phyloP scores from a whole-genome alignment of 2,329 filamentous ascomycete genomes.

The Stachybotrys elegans region DNA sequence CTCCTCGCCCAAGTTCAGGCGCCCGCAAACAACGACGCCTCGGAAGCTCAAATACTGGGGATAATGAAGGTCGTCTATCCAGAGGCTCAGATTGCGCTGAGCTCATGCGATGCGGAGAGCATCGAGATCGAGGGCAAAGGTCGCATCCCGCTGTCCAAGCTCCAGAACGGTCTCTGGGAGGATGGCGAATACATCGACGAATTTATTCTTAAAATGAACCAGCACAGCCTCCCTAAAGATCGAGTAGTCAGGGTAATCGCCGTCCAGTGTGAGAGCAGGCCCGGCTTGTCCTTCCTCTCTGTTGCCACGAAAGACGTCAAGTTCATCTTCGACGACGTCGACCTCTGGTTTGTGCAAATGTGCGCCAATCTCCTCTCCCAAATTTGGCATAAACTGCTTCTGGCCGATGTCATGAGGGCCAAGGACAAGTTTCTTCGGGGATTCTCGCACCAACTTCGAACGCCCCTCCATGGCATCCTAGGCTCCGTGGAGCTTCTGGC shows the following conservation, averaged over 20 bases:
- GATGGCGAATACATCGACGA: constrained; percentile 33
- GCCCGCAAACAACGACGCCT: constrained; percentile 12
- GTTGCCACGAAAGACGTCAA: constrained; percentile 36
- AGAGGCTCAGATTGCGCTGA: constrained; percentile 20
- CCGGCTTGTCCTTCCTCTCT: constrained; percentile 26
- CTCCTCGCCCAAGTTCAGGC: constrained; percentile 21
- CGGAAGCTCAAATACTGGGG: constrained; percentile 17
- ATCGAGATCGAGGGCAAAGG: constrained; percentile 21
- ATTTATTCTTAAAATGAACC: constrained; percentile 29
- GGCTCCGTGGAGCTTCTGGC: constrained; percentile 31
- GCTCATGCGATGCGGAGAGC: constrained; percentile 15
- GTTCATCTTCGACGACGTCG: constrained; percentile 39
- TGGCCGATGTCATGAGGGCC: constrained; percentile 34
- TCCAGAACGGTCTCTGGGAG: constrained; percentile 38
- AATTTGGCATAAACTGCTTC: constrained; percentile 29
- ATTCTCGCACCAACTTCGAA: constrained; percentile 41
- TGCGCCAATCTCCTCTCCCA: constrained; percentile 32
- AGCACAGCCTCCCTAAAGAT: constrained; percentile 19
- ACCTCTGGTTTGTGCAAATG: constrained; percentile 37
- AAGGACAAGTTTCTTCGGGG: constrained; percentile 40
- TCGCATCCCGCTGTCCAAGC: constrained; percentile 18
- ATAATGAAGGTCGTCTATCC: constrained; percentile 29
- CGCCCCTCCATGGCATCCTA: constrained; percentile 42
- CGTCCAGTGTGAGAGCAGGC: constrained; percentile 26
- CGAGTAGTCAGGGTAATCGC: constrained; percentile 30